Evolutionary conservation across 371 early-diverging fungal genomes (phyloP), one percentile per base, ranked within the genome.

Genomic region (Mucor lusitanicus): DNA sequence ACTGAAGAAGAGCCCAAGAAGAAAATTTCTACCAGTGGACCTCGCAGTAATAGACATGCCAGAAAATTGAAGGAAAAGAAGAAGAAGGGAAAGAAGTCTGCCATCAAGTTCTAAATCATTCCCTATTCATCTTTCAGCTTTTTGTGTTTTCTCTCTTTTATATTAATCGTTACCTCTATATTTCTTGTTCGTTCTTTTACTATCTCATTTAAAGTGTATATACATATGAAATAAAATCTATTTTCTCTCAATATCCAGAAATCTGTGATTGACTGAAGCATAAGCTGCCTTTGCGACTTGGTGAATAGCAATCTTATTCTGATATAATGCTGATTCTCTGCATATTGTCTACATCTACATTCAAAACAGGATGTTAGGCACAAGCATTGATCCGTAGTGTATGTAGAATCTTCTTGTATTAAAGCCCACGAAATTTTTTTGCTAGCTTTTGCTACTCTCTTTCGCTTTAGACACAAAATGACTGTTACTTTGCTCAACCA

Each of bases 11-110:
- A 44, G 54, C 40, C 35, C 46, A 60, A 56, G 37, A 67, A 67
- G 27, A 79, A 78, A 62, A 64, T 80, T 17, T 80, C 79, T 21
- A 80, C 79, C 8, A 72, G 80, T 65, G 79, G 79, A 48, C 70
- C 72, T 70, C 75, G 76, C 30, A 78, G 64, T 44, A 68, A 73
- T 9, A 68, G 76, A 61, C 69, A 74, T 63, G 71, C 77, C 25
- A 73, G 74, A 58, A 76, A 79, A 53, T 46, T 75, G 15, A 70
- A 54, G 25, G 76, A 78, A 59, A 78, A 76, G 73, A 81, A 78
- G 64, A 69, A 61, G 64, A 77, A 73, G 56, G 61, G 65, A 53
- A 69, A 69, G 66, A 73, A 73, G 65, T 27, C 42, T 19, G 12
- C 44, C 32, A 42, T 59, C 69, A 73, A 73, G 60, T 73, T 73